Evolutionary conservation across 805 yeast genomes (phyloP).

Genomic region (Candida xiaguanensis): DNA sequence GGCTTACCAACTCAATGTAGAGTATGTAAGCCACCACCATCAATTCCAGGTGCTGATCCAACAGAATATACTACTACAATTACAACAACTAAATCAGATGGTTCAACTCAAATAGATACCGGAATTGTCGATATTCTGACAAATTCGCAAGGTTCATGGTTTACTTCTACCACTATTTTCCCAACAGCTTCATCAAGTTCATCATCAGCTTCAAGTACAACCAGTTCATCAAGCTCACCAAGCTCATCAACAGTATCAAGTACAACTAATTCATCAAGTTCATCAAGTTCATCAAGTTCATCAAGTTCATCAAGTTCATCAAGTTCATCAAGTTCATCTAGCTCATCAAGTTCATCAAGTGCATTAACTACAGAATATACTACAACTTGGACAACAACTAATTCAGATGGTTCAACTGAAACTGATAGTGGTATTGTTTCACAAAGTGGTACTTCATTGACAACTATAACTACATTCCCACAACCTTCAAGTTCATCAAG

Average conservation of each 20-base stretch:
- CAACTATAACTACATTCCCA: no score
- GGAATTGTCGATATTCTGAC: conserved; percentile 11
- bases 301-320: not conserved
- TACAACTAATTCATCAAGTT: conserved; percentile 1
- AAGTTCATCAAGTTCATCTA: no score
- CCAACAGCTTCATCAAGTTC: conserved; percentile 10
- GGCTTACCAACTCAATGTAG: conserved; percentile 19
- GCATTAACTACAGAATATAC: no score
- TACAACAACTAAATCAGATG: conserved; percentile 5
- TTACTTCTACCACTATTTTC: conserved; percentile 8
- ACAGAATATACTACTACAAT: conserved; percentile 14
- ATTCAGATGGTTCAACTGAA: no score
- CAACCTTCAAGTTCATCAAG: no score
- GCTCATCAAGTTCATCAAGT: no score
- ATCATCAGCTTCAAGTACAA: not conserved
- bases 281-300: conserved; percentile 9
- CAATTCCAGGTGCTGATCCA: conserved; percentile 14
- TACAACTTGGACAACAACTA: no score
- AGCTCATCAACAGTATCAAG: conserved; percentile 6
- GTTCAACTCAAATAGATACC: conserved; percentile 8
- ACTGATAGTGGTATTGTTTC: no score
- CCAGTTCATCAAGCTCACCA: not conserved
- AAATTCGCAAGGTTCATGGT: conserved; percentile 7
- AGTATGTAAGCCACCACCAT: conserved; percentile 15
- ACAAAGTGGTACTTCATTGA: no score